These are phyloP conservation scores for Purpureocillium lavendulum DNA, from an alignment of 2,329 filamentous ascomycete species.

Conservation along the genomic window DNA sequence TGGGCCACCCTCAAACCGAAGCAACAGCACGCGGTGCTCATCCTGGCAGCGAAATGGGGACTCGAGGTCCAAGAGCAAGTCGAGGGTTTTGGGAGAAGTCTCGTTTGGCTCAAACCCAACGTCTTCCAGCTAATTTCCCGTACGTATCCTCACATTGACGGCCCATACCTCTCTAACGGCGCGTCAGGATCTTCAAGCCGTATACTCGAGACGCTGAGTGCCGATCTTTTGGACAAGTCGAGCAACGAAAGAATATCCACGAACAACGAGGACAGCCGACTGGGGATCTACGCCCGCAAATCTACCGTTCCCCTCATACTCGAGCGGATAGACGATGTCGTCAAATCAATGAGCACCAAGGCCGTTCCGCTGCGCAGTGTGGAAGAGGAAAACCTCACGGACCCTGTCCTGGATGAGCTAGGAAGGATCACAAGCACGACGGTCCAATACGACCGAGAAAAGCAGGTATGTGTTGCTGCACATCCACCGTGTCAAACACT, in stretches of 20 bases:
- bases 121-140: constrained; percentile 37
- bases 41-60: constrained; percentile 43
- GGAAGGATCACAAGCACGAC: constrained; percentile 23
- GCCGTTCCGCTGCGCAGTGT: constrained; percentile 15
- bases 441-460: constrained; percentile 11
- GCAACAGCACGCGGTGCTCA: constrained; percentile 26
- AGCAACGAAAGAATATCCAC: constrained; percentile 21
- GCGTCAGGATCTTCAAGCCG: constrained; percentile 9
- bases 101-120: constrained; percentile 27
- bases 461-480: constrained; percentile 11
- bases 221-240: constrained; percentile 21
- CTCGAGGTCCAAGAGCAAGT: constrained; percentile 38
- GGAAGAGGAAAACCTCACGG: constrained; percentile 9
- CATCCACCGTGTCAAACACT: not conserved
- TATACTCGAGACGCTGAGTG: constrained; percentile 17
- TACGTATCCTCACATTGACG: constrained; percentile 18
- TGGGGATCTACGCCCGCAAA: constrained; percentile 22
- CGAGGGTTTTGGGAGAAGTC: constrained; percentile 30
- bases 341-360: constrained; percentile 16
- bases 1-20: constrained; percentile 23
- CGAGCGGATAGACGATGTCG: constrained; percentile 23
- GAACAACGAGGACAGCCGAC: constrained; percentile 9
- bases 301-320: constrained; percentile 21
- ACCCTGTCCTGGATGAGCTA: constrained; percentile 18
- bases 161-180: not conserved